Evolutionary conservation across 139 green algal species (phyloP).

Genomic region (Yamagishiella unicocca): DNA sequence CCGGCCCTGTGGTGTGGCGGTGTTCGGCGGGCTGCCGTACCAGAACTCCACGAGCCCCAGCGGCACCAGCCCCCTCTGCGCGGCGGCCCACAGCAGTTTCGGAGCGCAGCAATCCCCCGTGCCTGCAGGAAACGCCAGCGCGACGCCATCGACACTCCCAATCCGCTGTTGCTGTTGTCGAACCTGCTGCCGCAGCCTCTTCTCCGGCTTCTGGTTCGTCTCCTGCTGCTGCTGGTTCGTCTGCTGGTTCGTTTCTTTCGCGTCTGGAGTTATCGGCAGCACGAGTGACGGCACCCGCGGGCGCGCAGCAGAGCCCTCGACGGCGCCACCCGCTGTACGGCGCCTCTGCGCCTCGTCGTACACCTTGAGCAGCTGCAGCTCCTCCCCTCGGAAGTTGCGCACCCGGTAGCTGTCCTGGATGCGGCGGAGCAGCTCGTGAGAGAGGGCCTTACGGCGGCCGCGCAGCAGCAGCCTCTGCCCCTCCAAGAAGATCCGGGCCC

Average conservation of each 20-base stretch:
- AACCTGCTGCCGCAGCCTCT: no score
- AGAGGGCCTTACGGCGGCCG: conserved; percentile 41
- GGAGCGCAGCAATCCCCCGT: conserved; percentile 66
- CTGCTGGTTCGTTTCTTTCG: no score
- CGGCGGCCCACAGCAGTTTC: conserved; percentile 63
- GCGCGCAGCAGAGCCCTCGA: no score
- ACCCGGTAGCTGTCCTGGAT: conserved; percentile 52
- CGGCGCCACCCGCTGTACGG: no score
- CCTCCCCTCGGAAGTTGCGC: background rate
- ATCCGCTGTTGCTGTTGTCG: no score
- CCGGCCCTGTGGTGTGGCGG: conserved; percentile 47
- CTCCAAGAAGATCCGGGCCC: conserved; percentile 4
- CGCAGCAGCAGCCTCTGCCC: conserved; percentile 52
- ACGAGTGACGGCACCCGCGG: no score
- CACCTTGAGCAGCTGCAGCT: conserved; percentile 36
- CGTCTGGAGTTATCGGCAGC: no score
- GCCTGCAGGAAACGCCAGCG: conserved; percentile 51
- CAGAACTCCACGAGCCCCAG: conserved; percentile 60
- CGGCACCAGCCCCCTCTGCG: conserved; percentile 27
- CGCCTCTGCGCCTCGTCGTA: conserved; percentile 33
- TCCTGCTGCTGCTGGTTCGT: no score
- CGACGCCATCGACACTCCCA: no score
- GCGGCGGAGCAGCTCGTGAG: conserved; percentile 42
- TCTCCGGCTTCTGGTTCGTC: no score
- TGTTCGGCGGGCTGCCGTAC: conserved; percentile 57